Evolutionary conservation across 1,139 yeast genomes (phyloP).

Genomic region (Yamadazyma atmosphaerica): DNA sequence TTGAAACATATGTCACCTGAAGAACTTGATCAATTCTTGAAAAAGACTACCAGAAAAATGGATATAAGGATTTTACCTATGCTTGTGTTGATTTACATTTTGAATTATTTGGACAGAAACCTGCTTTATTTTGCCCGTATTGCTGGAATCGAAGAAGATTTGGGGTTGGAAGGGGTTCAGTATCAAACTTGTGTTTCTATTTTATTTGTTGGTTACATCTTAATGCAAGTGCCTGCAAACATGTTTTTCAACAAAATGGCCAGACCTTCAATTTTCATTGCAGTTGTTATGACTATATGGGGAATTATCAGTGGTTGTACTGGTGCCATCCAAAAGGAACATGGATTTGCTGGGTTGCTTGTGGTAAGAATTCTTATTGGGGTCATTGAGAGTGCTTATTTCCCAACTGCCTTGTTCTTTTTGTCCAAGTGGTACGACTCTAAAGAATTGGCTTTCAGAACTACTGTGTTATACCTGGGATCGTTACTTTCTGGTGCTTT

Average conservation of each 20-base stretch:
- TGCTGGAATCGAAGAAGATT: constrained; percentile 55
- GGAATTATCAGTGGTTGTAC: constrained; percentile 51
- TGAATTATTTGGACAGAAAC: constrained; percentile 59
- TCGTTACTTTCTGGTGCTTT: constrained; percentile 79
- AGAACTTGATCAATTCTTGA: constrained; percentile 39
- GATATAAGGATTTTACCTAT: constrained; percentile 58
- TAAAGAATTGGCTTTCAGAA: constrained; percentile 50
- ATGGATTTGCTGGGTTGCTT: constrained; percentile 42
- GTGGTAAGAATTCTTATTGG: constrained; percentile 55
- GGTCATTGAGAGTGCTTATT: constrained; percentile 58
- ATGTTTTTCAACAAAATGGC: constrained; percentile 50
- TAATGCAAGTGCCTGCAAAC: constrained; percentile 59
- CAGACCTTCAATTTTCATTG: constrained; percentile 51
- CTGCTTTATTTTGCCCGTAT: constrained; percentile 63
- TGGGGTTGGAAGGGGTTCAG: constrained; percentile 47
- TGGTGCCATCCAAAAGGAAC: constrained; percentile 17
- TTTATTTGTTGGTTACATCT: constrained; percentile 61
- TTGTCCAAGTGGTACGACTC: constrained; percentile 52
- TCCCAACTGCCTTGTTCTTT: constrained; percentile 52
- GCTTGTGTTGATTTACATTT: constrained; percentile 51
- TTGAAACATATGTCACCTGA: constrained; percentile 33
- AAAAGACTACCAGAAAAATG: constrained; percentile 44
- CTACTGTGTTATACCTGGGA: constrained; percentile 61
- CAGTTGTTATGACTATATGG: constrained; percentile 52
- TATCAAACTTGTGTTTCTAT: constrained; percentile 58